phyloP scores from a whole-genome alignment of 2,329 filamentous ascomycete genomes.

The Escovopsis sp. region DNA sequence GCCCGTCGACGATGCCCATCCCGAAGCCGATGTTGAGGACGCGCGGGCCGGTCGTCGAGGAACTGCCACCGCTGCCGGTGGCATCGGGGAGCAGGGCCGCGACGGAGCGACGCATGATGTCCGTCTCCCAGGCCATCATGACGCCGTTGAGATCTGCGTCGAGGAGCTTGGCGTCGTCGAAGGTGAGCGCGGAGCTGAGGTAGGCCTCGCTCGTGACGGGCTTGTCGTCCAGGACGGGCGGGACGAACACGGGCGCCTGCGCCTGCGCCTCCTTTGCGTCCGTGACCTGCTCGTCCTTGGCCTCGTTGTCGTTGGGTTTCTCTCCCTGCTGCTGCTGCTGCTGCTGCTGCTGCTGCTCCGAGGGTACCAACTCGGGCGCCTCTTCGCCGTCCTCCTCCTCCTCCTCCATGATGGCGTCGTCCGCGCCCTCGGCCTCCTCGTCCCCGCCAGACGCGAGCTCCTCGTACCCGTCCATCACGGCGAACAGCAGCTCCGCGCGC shows the following conservation, averaged over 20 bases:
- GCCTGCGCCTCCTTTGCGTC: conserved; percentile 17
- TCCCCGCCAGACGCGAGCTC: conserved; percentile 46
- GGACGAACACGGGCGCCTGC: conserved; percentile 16
- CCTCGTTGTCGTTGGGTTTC: conserved; percentile 18
- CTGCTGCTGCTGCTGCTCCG: not conserved
- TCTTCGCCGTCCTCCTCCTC: not conserved
- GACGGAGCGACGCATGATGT: conserved; percentile 70
- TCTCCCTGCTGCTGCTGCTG: no score
- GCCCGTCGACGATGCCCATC: conserved; percentile 75
- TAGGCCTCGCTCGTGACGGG: conserved; percentile 52
- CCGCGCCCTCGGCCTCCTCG: conserved; percentile 31
- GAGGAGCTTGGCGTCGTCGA: conserved; percentile 51
- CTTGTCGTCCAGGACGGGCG: conserved; percentile 24
- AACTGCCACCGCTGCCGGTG: conserved; percentile 3
- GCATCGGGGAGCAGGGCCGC: conserved; percentile 40
- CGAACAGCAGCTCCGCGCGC: conserved; percentile 75
- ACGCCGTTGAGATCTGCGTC: conserved; percentile 68
- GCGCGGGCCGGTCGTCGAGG: conserved; percentile 35
- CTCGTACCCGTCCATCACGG: conserved; percentile 70
- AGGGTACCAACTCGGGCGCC: not conserved
- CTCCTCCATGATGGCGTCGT: conserved; percentile 11
- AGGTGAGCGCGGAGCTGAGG: conserved; percentile 50
- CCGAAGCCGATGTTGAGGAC: conserved; percentile 82
- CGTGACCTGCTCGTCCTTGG: conserved; percentile 16
- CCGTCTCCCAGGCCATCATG: conserved; percentile 88